phyloP scores from a whole-genome alignment of 1,139 yeast species.

The Yamadazyma mexicana region DNA sequence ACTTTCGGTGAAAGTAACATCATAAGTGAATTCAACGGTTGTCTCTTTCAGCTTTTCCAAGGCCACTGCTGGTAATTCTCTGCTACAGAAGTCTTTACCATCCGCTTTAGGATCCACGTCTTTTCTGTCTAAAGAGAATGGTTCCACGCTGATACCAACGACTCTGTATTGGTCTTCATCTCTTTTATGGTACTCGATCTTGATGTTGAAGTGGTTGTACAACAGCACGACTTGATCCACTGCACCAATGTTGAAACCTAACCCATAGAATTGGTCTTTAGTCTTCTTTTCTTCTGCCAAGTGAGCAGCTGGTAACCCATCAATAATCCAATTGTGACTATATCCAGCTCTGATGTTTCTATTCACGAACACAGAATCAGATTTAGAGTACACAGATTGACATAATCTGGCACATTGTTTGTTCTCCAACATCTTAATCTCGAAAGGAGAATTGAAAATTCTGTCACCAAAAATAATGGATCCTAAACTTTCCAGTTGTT shows the following conservation, averaged over 20 bases:
- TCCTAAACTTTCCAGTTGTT: constrained; percentile 89
- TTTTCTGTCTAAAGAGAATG: constrained; percentile 54
- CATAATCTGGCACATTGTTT: constrained; percentile 69
- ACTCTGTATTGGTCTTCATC: constrained; percentile 72
- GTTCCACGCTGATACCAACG: constrained; percentile 83
- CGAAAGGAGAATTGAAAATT: constrained; percentile 88
- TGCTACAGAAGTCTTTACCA: constrained; percentile 30
- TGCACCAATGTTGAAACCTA: constrained; percentile 80
- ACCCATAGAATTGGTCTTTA: constrained; percentile 62
- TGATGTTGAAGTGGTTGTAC: constrained; percentile 77
- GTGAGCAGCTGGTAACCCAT: constrained; percentile 91
- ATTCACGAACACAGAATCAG: constrained; percentile 74
- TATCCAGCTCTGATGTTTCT: constrained; percentile 80
- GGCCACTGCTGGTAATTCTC: constrained; percentile 28
- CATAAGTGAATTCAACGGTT: constrained; percentile 38
- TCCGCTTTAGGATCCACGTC: constrained; percentile 21
- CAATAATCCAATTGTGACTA: constrained; percentile 88
- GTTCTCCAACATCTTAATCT: constrained; percentile 73
- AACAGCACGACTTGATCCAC: constrained; percentile 58
- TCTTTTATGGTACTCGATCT: constrained; percentile 79
- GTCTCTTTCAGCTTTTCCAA: constrained; percentile 33
- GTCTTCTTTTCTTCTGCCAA: constrained; percentile 56
- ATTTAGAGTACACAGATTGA: constrained; percentile 50
- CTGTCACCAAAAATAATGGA: constrained; percentile 94
- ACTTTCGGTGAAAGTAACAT: constrained; percentile 63